phyloP scores from a whole-genome alignment of 2,329 filamentous ascomycete species.

The Phoma sp. region DNA sequence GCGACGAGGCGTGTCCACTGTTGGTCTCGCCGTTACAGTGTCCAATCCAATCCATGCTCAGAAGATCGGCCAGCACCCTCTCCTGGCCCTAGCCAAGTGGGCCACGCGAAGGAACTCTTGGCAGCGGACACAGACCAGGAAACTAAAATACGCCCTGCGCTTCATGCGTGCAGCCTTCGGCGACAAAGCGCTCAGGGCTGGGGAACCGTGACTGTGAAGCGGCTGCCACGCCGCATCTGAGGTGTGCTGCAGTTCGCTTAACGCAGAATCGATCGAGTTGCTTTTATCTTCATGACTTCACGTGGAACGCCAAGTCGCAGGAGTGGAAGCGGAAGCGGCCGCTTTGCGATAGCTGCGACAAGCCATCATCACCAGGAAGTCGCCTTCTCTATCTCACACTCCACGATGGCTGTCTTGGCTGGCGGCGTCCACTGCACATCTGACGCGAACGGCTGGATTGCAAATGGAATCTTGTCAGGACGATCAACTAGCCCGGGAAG shows the following conservation, averaged over 20 bases:
- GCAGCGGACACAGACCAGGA: constrained; percentile 1
- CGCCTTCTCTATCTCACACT: constrained; percentile 18
- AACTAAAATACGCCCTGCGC: not conserved
- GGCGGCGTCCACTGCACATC: constrained; percentile 4
- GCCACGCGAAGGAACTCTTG: constrained; percentile 15
- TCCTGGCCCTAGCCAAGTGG: constrained; percentile 11
- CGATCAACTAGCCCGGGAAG: constrained; percentile 11
- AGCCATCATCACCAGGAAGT: constrained; percentile 16
- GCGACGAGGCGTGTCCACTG: constrained; percentile 13
- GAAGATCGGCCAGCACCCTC: constrained; percentile 11
- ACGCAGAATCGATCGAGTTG: constrained; percentile 12
- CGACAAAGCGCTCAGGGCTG: constrained; percentile 8
- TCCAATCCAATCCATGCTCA: constrained; percentile 26
- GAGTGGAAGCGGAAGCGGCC: constrained; percentile 17
- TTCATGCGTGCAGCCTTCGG: constrained; percentile 9
- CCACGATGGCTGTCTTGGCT: constrained; percentile 12
- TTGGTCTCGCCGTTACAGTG: constrained; percentile 28
- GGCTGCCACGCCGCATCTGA: constrained; percentile 5
- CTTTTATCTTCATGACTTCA: constrained; percentile 13
- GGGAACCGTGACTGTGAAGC: constrained; percentile 9
- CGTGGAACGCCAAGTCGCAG: constrained; percentile 6
- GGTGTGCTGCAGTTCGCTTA: constrained; percentile 12
- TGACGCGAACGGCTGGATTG: constrained; percentile 19
- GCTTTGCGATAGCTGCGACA: constrained; percentile 9
- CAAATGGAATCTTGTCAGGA: constrained; percentile 32